A percentile compares a stretch with the other conserved stretches of the same genome.
Evolutionary conservation across 805 yeast genomes (phyloP).

Genomic region (Candida ortonii): DNA sequence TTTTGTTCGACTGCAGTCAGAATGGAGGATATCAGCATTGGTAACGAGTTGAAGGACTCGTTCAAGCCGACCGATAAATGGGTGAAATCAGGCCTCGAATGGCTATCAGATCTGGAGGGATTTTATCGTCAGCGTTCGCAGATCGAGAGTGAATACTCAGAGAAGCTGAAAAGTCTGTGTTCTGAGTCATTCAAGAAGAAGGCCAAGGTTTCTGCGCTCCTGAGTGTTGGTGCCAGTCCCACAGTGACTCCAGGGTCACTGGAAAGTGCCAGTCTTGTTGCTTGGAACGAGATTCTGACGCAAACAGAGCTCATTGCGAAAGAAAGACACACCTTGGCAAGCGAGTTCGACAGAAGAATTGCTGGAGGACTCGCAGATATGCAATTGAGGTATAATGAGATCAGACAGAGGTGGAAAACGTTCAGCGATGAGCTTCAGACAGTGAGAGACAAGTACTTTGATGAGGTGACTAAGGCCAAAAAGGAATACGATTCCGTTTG

Average conservation of each 20-base stretch:
- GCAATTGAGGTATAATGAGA: slow-evolving; percentile 48
- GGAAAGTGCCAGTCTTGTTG: slow-evolving; percentile 79
- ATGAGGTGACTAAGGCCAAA: slow-evolving; percentile 62
- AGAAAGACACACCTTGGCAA: slow-evolving; percentile 58
- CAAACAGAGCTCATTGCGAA: slow-evolving; percentile 79
- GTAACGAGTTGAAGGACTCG: slow-evolving; percentile 77
- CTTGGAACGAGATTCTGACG: slow-evolving; percentile 85
- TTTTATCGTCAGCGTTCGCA: slow-evolving; percentile 82
- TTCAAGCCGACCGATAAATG: slow-evolving; percentile 76
- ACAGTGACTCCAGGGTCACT: slow-evolving; percentile 91
- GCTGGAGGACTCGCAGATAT: slow-evolving; percentile 58
- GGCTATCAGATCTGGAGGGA: slow-evolving; percentile 74
- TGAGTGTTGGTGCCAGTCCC: slow-evolving; percentile 91
- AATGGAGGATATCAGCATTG: slow-evolving; percentile 43
- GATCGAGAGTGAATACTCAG: slow-evolving; percentile 81
- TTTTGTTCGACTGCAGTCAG: background rate
- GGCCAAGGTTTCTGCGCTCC: slow-evolving; percentile 58
- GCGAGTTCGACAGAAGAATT: slow-evolving; percentile 57
- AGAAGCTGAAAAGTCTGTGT: slow-evolving; percentile 60
- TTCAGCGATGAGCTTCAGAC: slow-evolving; percentile 58
- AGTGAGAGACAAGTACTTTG: slow-evolving; percentile 47
- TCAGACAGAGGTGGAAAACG: slow-evolving; percentile 53
- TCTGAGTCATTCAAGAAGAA: slow-evolving; percentile 73
- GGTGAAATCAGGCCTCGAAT: slow-evolving; percentile 68
- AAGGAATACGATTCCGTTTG: slow-evolving; percentile 79